Conservation (phyloP, 2,329 filamentous ascomycete species). For the Mollisia scopiformis region DNA sequence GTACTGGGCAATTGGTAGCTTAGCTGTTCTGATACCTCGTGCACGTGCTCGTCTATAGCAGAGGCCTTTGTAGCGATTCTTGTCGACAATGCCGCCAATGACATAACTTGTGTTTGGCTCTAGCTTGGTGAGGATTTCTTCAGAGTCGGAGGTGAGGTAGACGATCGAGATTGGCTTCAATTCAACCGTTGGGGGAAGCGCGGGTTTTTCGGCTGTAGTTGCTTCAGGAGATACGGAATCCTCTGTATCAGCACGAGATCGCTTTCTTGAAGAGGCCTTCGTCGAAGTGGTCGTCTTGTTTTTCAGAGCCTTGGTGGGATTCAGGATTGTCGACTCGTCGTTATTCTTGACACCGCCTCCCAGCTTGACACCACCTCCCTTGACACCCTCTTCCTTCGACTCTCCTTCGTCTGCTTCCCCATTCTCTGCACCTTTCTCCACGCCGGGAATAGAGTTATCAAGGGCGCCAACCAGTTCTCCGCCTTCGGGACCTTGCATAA, state of each 20-base stretch:
- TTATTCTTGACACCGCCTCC: too few relatives aligned
- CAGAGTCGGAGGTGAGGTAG: constrained; percentile 92
- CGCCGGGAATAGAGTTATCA: neutral
- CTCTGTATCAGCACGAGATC: neutral
- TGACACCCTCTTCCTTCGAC: too few relatives aligned
- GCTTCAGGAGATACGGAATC: neutral
- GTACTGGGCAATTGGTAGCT: constrained; percentile 92
- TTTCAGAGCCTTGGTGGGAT: too few relatives aligned
- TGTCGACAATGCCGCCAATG: constrained; percentile 92
- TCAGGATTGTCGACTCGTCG: too few relatives aligned
- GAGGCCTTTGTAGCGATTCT: constrained; percentile 92
- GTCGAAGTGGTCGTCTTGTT: too few relatives aligned
- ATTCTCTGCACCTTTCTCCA: too few relatives aligned
- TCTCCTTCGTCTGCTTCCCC: too few relatives aligned
- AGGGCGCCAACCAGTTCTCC: constrained; percentile 59
- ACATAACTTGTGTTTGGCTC: constrained; percentile 91
- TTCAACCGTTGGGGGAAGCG: neutral
- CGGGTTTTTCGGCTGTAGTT: neutral
- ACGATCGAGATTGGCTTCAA: constrained; percentile 61
- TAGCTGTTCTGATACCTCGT: constrained; percentile 81
- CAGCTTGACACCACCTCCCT: too few relatives aligned
- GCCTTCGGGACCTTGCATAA: constrained; percentile 62
- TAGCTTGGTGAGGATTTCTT: constrained; percentile 78
- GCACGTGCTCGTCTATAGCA: constrained; percentile 83
- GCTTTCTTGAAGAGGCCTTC: too few relatives aligned